A percentile compares a stretch with the other conserved stretches of the same genome.
Evolutionary conservation across 805 yeast species (phyloP).

Genomic region (Schizosaccharomyces japonicus): DNA sequence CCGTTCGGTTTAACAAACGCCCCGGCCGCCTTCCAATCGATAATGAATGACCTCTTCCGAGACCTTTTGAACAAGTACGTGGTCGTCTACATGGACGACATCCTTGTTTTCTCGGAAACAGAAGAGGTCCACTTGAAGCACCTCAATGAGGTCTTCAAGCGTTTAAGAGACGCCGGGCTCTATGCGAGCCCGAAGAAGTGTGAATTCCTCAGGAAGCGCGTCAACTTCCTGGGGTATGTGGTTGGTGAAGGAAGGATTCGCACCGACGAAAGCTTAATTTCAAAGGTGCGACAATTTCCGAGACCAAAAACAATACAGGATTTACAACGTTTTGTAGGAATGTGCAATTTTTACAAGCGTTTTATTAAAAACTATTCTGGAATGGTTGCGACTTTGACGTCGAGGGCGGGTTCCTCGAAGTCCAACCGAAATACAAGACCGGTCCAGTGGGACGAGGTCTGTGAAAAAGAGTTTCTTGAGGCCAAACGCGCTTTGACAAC

Average conservation of each 20-base stretch:
- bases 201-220: not conserved
- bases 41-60: conserved; percentile 7
- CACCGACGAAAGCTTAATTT: not conserved
- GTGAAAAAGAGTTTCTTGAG: not conserved
- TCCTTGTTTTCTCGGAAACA: conserved; percentile 8
- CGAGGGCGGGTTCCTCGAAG: not conserved
- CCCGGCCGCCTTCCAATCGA: conserved; percentile 13
- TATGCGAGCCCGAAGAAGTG: conserved; percentile 6
- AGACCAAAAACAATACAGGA: not conserved
- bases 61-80: conserved; percentile 6
- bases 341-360: not conserved
- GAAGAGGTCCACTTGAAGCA: conserved; percentile 9
- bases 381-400: not conserved
- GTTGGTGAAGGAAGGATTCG: conserved; percentile 7
- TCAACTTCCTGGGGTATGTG: not conserved
- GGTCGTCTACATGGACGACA: conserved; percentile 13
- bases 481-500: no score
- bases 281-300: not conserved
- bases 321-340: not conserved
- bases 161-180: not conserved
- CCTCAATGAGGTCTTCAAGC: not conserved
- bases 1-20: conserved; percentile 15
- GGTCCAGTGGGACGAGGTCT: not conserved
- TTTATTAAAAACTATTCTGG: not conserved
- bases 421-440: not conserved